These are phyloP conservation scores for Chrysanthemum lavandulifolium DNA, from an alignment of 129 eudicot species.

Conservation along the genomic window DNA sequence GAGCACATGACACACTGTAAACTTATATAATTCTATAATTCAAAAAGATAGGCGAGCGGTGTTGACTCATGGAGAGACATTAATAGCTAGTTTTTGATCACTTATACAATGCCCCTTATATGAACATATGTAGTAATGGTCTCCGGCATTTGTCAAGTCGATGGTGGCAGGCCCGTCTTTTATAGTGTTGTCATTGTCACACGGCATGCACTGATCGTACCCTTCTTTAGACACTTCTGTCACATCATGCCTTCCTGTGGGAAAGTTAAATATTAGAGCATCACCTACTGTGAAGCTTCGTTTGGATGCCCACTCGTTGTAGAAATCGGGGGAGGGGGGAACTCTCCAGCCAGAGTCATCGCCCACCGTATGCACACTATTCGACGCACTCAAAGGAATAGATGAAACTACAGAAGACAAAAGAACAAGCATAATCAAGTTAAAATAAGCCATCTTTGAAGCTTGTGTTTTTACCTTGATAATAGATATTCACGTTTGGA, in stretches of 20 bases:
- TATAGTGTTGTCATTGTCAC: slow-evolving; percentile 20
- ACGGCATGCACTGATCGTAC: slow-evolving; percentile 40
- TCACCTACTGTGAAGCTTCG: slow-evolving; percentile 8
- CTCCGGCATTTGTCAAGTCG: slow-evolving; percentile 28
- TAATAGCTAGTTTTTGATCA: slow-evolving; percentile 40
- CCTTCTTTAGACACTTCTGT: slow-evolving; percentile 43
- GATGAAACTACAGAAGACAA: no score
- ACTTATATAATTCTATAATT: not conserved
- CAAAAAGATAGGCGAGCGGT: not conserved
- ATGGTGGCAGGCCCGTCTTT: slow-evolving; percentile 41
- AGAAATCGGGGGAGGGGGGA: not conserved
- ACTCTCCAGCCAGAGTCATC: not conserved
- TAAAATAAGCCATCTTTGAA: no score
- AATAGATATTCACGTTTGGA: no score
- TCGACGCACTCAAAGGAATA: no score
- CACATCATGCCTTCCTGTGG: slow-evolving; percentile 34
- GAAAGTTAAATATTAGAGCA: slow-evolving; percentile 40
- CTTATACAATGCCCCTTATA: slow-evolving; percentile 27
- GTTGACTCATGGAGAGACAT: slow-evolving; percentile 31
- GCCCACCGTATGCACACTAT: not conserved
- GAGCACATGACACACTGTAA: not conserved
- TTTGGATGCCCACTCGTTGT: slow-evolving; percentile 10
- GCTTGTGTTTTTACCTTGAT: no score
- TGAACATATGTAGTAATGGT: slow-evolving; percentile 45
- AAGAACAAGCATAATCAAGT: no score